Conservation (phyloP, 139 green algal genomes). For the Diplosphaera chodatii region DNA sequence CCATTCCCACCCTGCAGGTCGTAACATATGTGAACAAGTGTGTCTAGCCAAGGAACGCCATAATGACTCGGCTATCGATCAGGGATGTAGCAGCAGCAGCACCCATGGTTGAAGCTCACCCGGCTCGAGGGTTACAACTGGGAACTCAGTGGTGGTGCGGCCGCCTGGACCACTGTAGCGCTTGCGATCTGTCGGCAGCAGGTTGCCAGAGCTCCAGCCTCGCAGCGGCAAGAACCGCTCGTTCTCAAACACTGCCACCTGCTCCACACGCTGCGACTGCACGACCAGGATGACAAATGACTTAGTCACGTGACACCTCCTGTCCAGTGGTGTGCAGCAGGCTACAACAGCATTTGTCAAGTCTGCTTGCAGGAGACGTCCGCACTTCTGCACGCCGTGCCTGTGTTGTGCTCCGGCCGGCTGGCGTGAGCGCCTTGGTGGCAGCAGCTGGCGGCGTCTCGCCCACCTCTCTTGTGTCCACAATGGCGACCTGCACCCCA, state of each 20-base stretch:
- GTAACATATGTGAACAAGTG: too few relatives aligned
- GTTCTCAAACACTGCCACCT: slow-evolving; percentile 72
- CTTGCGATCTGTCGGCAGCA: slow-evolving; percentile 47
- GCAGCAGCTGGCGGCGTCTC: neutral
- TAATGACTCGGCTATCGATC: too few relatives aligned
- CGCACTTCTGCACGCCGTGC: neutral
- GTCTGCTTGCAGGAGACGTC: too few relatives aligned
- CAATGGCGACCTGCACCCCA: neutral
- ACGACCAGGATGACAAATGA: too few relatives aligned
- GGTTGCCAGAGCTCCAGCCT: slow-evolving; percentile 40
- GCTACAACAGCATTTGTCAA: too few relatives aligned
- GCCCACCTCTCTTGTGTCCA: neutral
- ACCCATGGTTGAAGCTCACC: too few relatives aligned
- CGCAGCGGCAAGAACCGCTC: slow-evolving; percentile 61
- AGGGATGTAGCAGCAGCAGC: too few relatives aligned
- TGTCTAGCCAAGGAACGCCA: too few relatives aligned
- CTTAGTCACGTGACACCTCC: too few relatives aligned
- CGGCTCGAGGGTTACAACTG: neutral
- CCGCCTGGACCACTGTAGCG: slow-evolving; percentile 43
- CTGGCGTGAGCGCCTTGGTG: neutral
- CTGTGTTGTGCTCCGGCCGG: neutral
- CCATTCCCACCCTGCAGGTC: slow-evolving; percentile 77
- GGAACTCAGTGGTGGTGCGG: slow-evolving; percentile 29
- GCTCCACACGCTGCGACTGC: neutral
- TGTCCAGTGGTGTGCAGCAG: too few relatives aligned